These are phyloP conservation scores for Dryadomyces quercus-mongolicae DNA, from an alignment of 2,329 filamentous ascomycete genomes.

Conservation along the genomic window DNA sequence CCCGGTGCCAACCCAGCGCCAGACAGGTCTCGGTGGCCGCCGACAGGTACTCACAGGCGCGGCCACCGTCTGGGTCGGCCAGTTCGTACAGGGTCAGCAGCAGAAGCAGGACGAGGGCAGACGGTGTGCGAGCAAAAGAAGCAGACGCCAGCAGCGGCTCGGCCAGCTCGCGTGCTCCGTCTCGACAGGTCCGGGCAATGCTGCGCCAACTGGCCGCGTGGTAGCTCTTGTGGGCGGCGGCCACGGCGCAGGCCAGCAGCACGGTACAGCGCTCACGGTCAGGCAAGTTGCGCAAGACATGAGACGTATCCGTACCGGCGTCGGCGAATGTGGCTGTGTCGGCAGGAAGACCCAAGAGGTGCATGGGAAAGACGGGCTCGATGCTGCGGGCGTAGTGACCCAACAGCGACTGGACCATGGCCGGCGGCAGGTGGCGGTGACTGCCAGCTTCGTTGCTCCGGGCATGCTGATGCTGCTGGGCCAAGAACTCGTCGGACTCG, in stretches of 20 bases:
- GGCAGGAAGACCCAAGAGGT: neutral
- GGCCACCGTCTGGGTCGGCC: slow-evolving; percentile 1
- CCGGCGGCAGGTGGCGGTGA: neutral
- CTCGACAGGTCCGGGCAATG: neutral
- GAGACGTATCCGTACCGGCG: neutral
- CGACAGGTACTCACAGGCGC: neutral
- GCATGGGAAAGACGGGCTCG: neutral
- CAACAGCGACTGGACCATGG: neutral
- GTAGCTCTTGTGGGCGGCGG: slow-evolving; percentile 4
- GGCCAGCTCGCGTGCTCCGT: neutral
- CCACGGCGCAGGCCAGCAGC: neutral
- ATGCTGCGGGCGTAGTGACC: neutral
- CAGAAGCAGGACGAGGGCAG: neutral
- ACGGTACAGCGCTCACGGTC: neutral
- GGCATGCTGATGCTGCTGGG: neutral
- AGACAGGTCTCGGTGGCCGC: neutral
- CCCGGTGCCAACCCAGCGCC: neutral
- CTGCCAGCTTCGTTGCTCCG: neutral
- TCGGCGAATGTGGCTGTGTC: neutral
- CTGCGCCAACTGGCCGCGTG: neutral
- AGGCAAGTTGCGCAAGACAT: neutral
- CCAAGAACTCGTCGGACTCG: neutral
- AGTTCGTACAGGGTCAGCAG: slow-evolving; percentile 2
- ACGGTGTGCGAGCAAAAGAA: neutral
- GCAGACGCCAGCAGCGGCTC: neutral